Base-by-base conservation (phyloP, 306 rosid genomes). In the Crotalaria pallida region DNA sequence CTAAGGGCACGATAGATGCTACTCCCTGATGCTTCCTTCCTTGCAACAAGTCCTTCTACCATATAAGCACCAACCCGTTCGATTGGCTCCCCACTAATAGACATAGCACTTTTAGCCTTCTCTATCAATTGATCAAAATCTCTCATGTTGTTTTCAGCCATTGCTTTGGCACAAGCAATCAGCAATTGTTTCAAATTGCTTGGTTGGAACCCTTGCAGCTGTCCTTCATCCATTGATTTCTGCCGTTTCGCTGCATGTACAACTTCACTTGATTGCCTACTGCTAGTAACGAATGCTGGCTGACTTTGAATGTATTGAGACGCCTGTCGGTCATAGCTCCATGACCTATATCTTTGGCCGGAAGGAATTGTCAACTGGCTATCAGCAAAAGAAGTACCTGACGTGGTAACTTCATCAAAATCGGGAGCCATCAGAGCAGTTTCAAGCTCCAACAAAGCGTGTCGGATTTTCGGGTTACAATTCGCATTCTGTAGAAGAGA, bases 21-120 rank as follows among this genome's bases (percentile, higher is more conserved):
- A 43, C 85, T 71, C 31, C 99, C 99, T 0, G 99, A 94, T 22
- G 82, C 82, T 81, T 86, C 88, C 53, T 77, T 94, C 85, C 97
- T 84, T 18, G 97, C 99, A 29, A 94, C 89, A 72, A 94, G 80
- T 66, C 97, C 99, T 87, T 94, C 99, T 31, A 94, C 85, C 96
- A 94, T 81, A 65, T 94, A 94, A 57, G 97, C 99, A 49, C 99
- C 99, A 2, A 94, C 92, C 65, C 99, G 84, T 78, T 87, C 92
- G 53, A 94, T 80, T 0, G 97, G 99, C 66, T 86, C 96, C 45
- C 99, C 99, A 1, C 81, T 80, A 56, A 91, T 83, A n/a, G 99
- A 88, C 66, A 94, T 96, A 0, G 50, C 81, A 59, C 65, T 85
- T 74, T 84, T 82, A 27, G 91, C 97, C 72, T 45, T 77, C 49